Percentiles rank a stretch among this genome's conserved stretches.
Conservation (phyloP, 2,329 filamentous ascomycete genomes). For the Onygenales sp. region DNA sequence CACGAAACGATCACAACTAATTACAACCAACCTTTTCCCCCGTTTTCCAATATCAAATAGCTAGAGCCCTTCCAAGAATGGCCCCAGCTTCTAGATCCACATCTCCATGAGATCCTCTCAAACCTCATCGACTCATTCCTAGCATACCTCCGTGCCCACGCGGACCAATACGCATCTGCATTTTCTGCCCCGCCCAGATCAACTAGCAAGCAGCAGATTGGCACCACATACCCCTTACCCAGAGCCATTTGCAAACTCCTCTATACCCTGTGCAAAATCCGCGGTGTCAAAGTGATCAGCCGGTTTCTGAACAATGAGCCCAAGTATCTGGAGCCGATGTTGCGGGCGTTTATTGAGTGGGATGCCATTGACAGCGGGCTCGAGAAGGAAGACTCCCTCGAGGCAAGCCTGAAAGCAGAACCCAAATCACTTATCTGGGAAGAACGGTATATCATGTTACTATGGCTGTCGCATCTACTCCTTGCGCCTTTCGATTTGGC, state of each 20-base stretch:
- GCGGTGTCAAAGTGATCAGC: constrained; percentile 85
- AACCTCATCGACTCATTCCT: constrained; percentile 68
- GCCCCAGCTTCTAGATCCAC: constrained; percentile 81
- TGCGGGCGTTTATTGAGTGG: constrained; percentile 62
- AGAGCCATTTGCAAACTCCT: constrained; percentile 68
- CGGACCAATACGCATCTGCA: constrained; percentile 29
- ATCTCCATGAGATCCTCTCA: constrained; percentile 67
- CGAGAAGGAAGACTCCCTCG: constrained; percentile 7
- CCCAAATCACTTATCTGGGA: constrained; percentile 60
- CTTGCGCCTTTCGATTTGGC: constrained; percentile 83
- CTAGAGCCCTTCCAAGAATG: constrained; percentile 92
- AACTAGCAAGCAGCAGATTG: constrained; percentile 19
- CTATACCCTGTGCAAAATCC: constrained; percentile 88
- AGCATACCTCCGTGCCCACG: constrained; percentile 45
- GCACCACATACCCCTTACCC: constrained; percentile 43
- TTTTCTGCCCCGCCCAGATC: constrained; percentile 18
- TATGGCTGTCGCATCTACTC: constrained; percentile 79
- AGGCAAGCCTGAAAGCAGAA: constrained; percentile 12
- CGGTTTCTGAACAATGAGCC: constrained; percentile 88
- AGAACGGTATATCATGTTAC: constrained; percentile 73
- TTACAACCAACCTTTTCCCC: not conserved
- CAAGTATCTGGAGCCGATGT: constrained; percentile 68
- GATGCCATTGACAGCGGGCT: constrained; percentile 15
- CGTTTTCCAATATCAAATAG: constrained; percentile 15
- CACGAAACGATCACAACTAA: constrained; percentile 9